Base-by-base conservation (phyloP, 768 basidiomycete genomes). In the Hemileccinum impolitum region DNA sequence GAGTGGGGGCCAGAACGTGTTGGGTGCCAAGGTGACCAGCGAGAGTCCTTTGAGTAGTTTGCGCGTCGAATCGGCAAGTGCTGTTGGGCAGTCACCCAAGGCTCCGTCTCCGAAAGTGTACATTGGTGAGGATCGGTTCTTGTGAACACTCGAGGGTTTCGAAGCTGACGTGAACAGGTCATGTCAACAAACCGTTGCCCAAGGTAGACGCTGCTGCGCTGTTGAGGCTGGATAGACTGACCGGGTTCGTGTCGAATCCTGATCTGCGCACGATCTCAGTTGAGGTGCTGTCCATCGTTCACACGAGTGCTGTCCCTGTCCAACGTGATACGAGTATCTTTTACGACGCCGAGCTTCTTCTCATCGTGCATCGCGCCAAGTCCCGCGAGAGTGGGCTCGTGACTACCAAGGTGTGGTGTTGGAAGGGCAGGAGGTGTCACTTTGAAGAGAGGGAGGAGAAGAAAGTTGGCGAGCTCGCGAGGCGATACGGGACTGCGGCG, bases 271-370 rank as follows among this genome's bases (percentile, higher is more conserved):
- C 79, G 0, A 76, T 93, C 31, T 89, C 87, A n/a, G 79, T 90
- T 3, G 90, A 92, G 32, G 75, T 87, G 3, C 71, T 91, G 63
- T 65, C 72, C 11, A 73, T 93, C 50, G 63, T 72, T 1, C 84
- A 81, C 11, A 73, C 67, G 45, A 73, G 72, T 6, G 74, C 79
- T 1, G 71, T 69, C 2, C 56, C 75, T 2, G 55, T 90, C 11
- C 69, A 72, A 11, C 68, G 62, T 5, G 71, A 81, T 47, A 60
- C 60, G 8, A 70, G 76, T 50, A 63, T 87, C 15, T 89, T 92
- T 63, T 85, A 92, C 59, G 89, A 92, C 45, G 69, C 75, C 2
- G 90, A 93, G 60, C 69, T 82, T 8, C 69, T 90, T 17, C 80
- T 77, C 1, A 73, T 92, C 43, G 72, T 92, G 13, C 78, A 89